phyloP scores from a whole-genome alignment of 176 grass and related monocot species.

The Raddia guianensis region DNA sequence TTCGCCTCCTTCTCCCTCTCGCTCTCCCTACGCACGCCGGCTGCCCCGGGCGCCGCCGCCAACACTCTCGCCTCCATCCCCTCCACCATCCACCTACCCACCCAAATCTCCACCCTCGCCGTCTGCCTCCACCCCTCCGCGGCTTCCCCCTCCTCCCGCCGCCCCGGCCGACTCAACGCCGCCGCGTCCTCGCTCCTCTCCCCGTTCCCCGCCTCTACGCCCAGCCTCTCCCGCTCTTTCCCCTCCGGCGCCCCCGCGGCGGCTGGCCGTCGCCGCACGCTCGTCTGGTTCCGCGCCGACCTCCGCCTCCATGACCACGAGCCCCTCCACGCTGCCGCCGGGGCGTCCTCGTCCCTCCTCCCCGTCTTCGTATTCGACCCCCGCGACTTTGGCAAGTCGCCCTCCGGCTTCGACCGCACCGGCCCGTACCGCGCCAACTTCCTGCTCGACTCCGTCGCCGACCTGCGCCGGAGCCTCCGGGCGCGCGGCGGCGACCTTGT shows the following conservation, averaged over 20 bases:
- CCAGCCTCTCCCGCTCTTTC: constrained; percentile 48
- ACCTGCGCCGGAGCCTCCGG: constrained; percentile 70
- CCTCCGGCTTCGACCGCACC: constrained; percentile 75
- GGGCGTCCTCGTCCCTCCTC: constrained; percentile 70
- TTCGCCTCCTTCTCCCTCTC: constrained; percentile 65
- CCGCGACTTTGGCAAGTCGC: constrained; percentile 67
- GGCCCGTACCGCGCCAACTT: constrained; percentile 68
- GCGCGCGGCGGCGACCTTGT: constrained; percentile 76
- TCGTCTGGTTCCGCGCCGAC: constrained; percentile 88
- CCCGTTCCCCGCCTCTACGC: constrained; percentile 50
- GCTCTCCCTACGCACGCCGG: constrained; percentile 43
- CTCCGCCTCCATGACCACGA: constrained; percentile 87
- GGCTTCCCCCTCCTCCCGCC: constrained; percentile 41
- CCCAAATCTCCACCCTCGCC: constrained; percentile 57
- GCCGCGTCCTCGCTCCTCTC: constrained; percentile 58
- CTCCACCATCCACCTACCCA: constrained; percentile 64
- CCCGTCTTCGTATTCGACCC: constrained; percentile 85
- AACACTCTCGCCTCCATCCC: constrained; percentile 43
- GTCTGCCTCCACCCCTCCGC: constrained; percentile 54
- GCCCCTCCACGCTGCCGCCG: constrained; percentile 49
- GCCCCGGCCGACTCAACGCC: constrained; percentile 34
- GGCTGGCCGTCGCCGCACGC: constrained; percentile 63
- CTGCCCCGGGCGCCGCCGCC: not conserved
- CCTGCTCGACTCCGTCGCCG: constrained; percentile 79
- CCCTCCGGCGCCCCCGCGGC: constrained; percentile 49